Percentiles rank a stretch among this genome's conserved stretches.
These are phyloP conservation scores for Henningerozyma blattae DNA, from an alignment of 805 yeast genomes.

Conservation along the genomic window DNA sequence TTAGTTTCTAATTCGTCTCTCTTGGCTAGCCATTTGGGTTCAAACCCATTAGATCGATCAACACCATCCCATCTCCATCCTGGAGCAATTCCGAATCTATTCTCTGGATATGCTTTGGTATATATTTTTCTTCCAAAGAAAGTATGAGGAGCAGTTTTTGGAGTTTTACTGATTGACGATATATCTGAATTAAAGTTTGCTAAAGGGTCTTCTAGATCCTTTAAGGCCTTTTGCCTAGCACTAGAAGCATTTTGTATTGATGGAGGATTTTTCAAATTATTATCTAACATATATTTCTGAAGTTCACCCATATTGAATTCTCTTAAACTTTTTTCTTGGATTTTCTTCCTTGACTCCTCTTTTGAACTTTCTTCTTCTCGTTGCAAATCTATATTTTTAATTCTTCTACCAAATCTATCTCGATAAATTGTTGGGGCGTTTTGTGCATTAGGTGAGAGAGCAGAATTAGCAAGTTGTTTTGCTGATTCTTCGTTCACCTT, in stretches of 20 bases:
- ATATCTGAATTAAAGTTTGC: conserved; percentile 29
- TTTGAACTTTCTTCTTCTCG: conserved; percentile 11
- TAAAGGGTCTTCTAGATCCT: conserved; percentile 50
- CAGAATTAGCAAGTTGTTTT: too few relatives aligned
- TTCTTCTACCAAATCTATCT: conserved; percentile 46
- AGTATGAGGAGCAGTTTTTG: not conserved
- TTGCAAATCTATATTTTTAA: conserved; percentile 22
- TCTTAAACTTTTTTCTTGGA: conserved; percentile 25
- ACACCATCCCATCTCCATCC: conserved; percentile 90
- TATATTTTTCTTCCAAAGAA: conserved; percentile 44
- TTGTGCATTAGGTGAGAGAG: too few relatives aligned
- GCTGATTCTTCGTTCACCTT: conserved; percentile 25
- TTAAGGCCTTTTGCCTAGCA: not conserved
- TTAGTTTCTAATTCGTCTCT: conserved; percentile 26
- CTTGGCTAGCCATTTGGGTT: conserved; percentile 42
- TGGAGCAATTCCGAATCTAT: conserved; percentile 66
- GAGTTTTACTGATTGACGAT: too few relatives aligned
- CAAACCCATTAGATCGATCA: conserved; percentile 83
- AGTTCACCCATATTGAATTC: conserved; percentile 26
- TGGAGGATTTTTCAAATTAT: conserved; percentile 9
- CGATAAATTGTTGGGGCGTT: conserved; percentile 53
- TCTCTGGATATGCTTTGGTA: conserved; percentile 36
- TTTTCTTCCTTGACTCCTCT: conserved; percentile 19
- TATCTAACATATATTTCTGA: conserved; percentile 17
- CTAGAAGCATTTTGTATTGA: too few relatives aligned